Evolutionary conservation across 345 rosid species (phyloP).

Genomic region (Eucalyptus marginata): DNA sequence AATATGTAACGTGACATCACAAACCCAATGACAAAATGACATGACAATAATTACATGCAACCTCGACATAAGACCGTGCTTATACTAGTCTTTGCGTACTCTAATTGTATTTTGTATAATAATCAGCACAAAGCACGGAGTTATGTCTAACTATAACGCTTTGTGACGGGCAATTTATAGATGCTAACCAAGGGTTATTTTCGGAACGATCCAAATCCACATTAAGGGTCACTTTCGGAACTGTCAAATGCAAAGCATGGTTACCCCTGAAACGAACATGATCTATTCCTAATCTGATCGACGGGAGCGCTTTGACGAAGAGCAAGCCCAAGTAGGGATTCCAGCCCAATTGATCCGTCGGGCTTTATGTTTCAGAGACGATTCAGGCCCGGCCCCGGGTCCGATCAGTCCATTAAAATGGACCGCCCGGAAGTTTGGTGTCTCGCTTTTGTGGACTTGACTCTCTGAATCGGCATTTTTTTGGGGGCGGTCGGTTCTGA

Average conservation of each 20-base stretch:
- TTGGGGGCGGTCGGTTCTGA: neutral
- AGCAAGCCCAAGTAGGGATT: neutral
- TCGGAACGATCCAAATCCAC: neutral
- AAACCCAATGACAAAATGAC: neutral
- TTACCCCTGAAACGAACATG: neutral
- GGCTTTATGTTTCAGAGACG: neutral
- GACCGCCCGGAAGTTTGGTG: neutral
- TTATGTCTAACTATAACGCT: neutral
- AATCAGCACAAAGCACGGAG: neutral
- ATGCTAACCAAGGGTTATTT: neutral
- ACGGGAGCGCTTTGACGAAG: neutral
- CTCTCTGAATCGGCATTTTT: neutral
- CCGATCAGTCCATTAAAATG: neutral
- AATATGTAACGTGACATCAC: neutral
- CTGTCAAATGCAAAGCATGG: neutral
- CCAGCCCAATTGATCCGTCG: neutral
- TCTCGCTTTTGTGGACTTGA: neutral
- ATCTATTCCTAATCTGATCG: neutral
- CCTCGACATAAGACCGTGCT: neutral
- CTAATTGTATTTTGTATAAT: neutral
- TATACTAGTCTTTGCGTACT: neutral
- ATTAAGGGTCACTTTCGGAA: neutral
- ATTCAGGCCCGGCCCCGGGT: neutral
- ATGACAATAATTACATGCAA: neutral
- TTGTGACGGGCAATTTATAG: neutral